A percentile compares a stretch with the other conserved stretches of the same genome.
Evolutionary conservation across 495 filamentous ascomycete species (phyloP).

Genomic region (Lasiosphaeris hirsuta): DNA sequence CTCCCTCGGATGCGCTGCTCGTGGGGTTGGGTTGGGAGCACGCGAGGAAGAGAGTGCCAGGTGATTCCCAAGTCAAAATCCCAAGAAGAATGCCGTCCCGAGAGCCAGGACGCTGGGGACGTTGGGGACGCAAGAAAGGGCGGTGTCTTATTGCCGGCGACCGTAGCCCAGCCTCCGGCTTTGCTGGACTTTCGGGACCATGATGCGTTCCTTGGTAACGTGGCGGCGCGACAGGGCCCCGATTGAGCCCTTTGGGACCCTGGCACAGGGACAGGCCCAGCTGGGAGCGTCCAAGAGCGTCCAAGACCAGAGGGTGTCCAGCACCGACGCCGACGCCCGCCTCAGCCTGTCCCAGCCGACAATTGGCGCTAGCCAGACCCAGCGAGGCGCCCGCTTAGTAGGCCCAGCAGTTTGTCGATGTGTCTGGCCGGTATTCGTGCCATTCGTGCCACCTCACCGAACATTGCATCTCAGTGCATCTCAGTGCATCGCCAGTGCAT

Average conservation of each 20-base stretch:
- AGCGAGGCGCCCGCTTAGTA: neutral
- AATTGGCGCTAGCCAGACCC: conserved; percentile 5
- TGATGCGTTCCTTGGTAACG: conserved; percentile 15
- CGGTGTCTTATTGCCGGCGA: conserved; percentile 11
- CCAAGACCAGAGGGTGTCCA: conserved; percentile 2
- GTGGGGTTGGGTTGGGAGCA: neutral
- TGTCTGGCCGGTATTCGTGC: conserved; percentile 27
- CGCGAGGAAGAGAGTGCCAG: neutral
- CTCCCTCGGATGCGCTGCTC: conserved; percentile 5
- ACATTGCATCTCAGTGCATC: conserved; percentile 16
- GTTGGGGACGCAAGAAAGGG: conserved; percentile 3
- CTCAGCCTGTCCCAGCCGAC: neutral
- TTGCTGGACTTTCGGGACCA: conserved; percentile 11
- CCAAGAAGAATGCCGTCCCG: neutral
- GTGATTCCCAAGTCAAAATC: neutral
- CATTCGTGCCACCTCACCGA: conserved; percentile 18
- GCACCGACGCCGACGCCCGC: neutral
- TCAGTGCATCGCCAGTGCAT: neutral
- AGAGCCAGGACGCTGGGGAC: neutral
- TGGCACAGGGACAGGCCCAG: conserved; percentile 1
- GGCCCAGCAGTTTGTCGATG: conserved; percentile 19
- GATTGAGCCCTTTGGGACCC: conserved; percentile 1
- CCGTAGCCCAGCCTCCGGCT: conserved; percentile 13
- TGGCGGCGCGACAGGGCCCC: conserved; percentile 20
- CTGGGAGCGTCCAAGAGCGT: neutral